Evolutionary conservation across 805 yeast genomes (phyloP), one percentile per base, ranked within the genome.

Genomic region (Deakozyma indianensis): DNA sequence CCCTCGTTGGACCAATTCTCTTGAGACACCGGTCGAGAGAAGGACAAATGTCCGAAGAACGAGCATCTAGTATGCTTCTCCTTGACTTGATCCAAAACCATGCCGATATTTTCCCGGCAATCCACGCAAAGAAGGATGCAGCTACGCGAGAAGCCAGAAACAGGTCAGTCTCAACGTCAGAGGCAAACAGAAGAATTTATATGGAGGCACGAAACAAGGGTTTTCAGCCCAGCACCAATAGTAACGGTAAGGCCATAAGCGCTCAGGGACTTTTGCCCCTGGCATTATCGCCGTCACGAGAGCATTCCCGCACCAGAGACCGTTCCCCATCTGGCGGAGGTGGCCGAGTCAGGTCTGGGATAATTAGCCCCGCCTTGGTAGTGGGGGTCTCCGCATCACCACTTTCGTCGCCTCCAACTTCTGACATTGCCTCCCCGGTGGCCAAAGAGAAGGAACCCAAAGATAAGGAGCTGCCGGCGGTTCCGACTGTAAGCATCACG

Each of bases 61-160:
- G 18, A 4, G 38, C 16, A 9, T 14, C 20, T 4, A 9, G 41
- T 7, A 32, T 35, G 40, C 49, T 62, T 20, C 28, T 62, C 1
- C 20, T 38, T 4, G 60, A 55, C 35, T 47, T 62, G 35, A 48
- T 62, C 20, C 24, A 20, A 14, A 45, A 55, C 22, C 47, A 51
- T 4, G 49, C 50, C 2, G 47, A 45, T 21, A 38, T 61, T 3
- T 61, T 62, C 44, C 41, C 43, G 14, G 43, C 46, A 11, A 44
- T 56, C 14, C 47, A 51, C 15, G 43, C 42, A 22, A 27, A 49
- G 41, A 46, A 47, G 35, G 32, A 45, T 41, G 40, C 27, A 4
- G 38, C 38, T 11, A 14, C 38, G 7, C 38, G 38, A 5, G 41
- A 41, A 42, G 42, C 42, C 22, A 46, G 57, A 9, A 44, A 49